Evolutionary conservation across 2,329 filamentous ascomycete species (phyloP).

Genomic region (Fusarium miscanthi): DNA sequence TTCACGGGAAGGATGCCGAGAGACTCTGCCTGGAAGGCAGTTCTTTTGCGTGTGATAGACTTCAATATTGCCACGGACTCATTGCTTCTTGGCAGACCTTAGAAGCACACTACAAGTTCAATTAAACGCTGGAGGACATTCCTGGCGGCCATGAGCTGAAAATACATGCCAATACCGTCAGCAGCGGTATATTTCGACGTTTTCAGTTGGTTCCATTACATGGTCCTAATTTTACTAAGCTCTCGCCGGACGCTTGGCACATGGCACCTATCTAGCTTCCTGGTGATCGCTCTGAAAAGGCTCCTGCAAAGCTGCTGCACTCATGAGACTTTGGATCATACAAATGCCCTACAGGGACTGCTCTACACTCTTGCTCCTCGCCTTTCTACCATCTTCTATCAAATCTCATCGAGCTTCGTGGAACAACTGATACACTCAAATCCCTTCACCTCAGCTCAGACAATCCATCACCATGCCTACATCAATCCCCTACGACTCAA

Average conservation of each 20-base stretch:
- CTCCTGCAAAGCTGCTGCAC: neutral
- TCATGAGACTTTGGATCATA: neutral
- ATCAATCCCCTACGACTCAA: slow-evolving; percentile 23
- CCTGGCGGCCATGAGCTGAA: neutral
- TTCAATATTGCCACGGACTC: fast-evolving
- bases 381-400: too few relatives aligned
- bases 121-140: neutral
- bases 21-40: too few relatives aligned
- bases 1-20: neutral
- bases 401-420: neutral
- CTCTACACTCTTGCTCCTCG: too few relatives aligned
- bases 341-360: neutral
- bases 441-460: neutral
- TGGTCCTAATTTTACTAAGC: neutral
- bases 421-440: neutral
- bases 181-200: neutral
- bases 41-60: neutral
- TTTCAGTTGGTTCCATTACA: neutral
- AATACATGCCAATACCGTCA: neutral
- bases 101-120: neutral
- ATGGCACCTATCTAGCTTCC: neutral
- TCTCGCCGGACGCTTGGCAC: neutral
- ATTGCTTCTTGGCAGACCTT: neutral
- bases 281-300: fast-evolving
- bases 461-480: slow-evolving; percentile 3